Base-by-base conservation (phyloP, 2,329 filamentous ascomycete species). In the Decorospora gaudefroyi region DNA sequence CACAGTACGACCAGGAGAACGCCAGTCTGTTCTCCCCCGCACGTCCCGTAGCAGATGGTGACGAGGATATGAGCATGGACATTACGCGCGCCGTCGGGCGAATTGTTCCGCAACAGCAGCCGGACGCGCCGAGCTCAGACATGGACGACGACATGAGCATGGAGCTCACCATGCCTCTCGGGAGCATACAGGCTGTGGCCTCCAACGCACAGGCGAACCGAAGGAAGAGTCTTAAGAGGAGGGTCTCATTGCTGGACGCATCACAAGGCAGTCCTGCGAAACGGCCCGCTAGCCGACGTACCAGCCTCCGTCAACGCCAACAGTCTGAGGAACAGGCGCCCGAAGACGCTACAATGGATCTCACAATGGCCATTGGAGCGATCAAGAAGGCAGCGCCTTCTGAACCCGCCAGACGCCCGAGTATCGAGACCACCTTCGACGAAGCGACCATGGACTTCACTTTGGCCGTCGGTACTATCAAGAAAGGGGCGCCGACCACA, bases 41-140 rank as follows among this genome's bases (percentile, higher is more conserved):
- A n/a, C 70, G 69, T 34, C 70, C 69, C 39, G 65, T 76, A 16
- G 65, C 72, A 4, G 54, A 50, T 10, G 47, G 79, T 9, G 75
- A 76, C 9, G 74, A 78, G 52, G 88, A 91, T 26, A 85, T 95
- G 78, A 93, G 89, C 15, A 96, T 97, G 92, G 92, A 97, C 59
- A 88, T 96, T 6, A 96, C 92, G 2, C 83, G 82, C 41, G 88
- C 83, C 6, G 77, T 95, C 39, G 92, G 92, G 6, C 82, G 85
- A 3, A 96, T 97, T 40, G 70, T 96, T 17, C 74, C 78, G 2
- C 76, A 71, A 21, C 59, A 69, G 35, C 40, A 55, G 29, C 31
- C 56, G 3, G 63, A 66, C 25, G 42, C 46, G n/a, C 49, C 49
- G 25, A 69, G 67, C 49, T 71, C 74, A 11, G 69, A 68, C 6